Evolutionary conservation across 805 yeast species (phyloP).

Genomic region (Lachancea sp.): DNA sequence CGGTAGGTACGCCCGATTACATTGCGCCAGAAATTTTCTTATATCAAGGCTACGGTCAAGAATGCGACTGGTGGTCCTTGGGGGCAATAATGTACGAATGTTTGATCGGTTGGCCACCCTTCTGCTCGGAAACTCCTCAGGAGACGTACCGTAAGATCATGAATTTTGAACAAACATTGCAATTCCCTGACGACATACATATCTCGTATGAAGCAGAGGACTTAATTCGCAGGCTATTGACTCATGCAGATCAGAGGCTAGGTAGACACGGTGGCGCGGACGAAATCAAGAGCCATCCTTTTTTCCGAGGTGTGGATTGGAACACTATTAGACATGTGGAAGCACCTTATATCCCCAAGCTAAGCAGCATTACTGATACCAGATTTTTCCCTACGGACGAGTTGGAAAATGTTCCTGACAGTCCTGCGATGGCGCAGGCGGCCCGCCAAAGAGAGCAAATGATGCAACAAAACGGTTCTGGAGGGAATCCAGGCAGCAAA

Average conservation of each 20-base stretch:
- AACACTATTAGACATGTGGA: conserved; percentile 76
- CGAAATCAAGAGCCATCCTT: conserved; percentile 85
- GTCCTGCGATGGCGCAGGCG: conserved; percentile 66
- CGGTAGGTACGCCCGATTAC: conserved; percentile 95
- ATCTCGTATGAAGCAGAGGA: conserved; percentile 85
- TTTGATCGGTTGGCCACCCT: conserved; percentile 95
- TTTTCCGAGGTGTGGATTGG: conserved; percentile 96
- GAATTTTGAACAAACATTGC: conserved; percentile 83
- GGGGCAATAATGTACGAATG: conserved; percentile 98
- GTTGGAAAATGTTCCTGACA: conserved; percentile 87
- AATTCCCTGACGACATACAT: conserved; percentile 88
- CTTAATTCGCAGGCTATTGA: conserved; percentile 66
- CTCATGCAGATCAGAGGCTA: conserved; percentile 70
- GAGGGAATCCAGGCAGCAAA: conserved; percentile 48
- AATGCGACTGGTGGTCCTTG: conserved; percentile 97
- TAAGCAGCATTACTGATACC: conserved; percentile 90
- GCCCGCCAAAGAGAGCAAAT: conserved; percentile 56
- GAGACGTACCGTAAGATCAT: conserved; percentile 88
- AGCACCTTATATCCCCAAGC: conserved; percentile 90
- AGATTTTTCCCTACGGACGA: conserved; percentile 98
- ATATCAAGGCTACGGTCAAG: conserved; percentile 93
- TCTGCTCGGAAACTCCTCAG: conserved; percentile 90
- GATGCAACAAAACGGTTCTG: conserved; percentile 38
- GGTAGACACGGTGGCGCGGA: conserved; percentile 91
- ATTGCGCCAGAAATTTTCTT: conserved; percentile 92